Conservation (phyloP, 768 basidiomycete genomes). For the Kwoniella newhampshirensis region DNA sequence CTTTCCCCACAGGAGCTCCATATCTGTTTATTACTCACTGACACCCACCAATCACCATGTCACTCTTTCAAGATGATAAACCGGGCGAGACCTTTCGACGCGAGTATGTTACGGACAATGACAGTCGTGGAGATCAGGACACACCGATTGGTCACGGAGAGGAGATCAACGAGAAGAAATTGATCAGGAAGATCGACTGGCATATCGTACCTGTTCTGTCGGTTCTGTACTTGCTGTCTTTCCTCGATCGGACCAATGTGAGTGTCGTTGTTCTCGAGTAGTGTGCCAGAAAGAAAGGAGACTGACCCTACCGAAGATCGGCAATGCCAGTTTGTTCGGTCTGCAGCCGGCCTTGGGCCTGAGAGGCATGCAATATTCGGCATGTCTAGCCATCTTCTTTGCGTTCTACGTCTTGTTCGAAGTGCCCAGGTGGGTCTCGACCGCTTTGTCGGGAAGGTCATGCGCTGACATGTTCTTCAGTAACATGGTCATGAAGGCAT, state of each 20-base stretch:
- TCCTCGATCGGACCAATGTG: slow-evolving; percentile 67
- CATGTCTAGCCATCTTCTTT: slow-evolving; percentile 61
- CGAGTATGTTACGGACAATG: no score
- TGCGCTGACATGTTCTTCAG: not conserved
- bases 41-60: no score
- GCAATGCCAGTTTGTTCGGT: slow-evolving; percentile 68
- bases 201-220: slow-evolving; percentile 72
- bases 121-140: no score
- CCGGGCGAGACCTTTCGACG: no score
- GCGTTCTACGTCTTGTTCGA: slow-evolving; percentile 76
- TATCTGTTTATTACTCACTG: no score
- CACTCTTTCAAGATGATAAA: no score
- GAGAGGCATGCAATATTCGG: slow-evolving; percentile 66
- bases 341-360: slow-evolving; percentile 64
- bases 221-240: slow-evolving; percentile 72
- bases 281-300: no score
- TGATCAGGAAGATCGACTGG: slow-evolving; percentile 65
- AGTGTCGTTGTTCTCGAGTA: no score
- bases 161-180: slow-evolving; percentile 64
- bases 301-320: slow-evolving; percentile 40
- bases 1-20: no score
- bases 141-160: slow-evolving; percentile 51
- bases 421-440: slow-evolving; percentile 56
- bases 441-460: not conserved
- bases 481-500: slow-evolving; percentile 57